Conservation (phyloP, 2,329 filamentous ascomycete genomes). For the Furcasterigmium sp. region DNA sequence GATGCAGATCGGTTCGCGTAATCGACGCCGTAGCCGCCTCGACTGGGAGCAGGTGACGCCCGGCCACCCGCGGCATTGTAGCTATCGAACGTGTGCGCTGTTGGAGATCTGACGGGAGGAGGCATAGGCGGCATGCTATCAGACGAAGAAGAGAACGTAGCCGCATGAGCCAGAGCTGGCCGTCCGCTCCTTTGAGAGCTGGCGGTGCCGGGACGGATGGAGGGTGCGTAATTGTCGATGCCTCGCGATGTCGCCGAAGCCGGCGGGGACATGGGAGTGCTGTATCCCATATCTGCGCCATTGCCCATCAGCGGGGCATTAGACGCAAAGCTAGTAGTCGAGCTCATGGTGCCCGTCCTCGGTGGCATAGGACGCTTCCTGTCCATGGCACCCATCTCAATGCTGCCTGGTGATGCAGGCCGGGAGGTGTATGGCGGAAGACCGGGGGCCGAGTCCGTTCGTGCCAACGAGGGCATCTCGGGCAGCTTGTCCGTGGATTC, state of each 20-base stretch:
- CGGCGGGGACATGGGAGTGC: slow-evolving; percentile 28
- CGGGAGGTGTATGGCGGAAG: slow-evolving; percentile 59
- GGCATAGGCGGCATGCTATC: slow-evolving; percentile 23
- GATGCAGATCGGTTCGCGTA: slow-evolving; percentile 4
- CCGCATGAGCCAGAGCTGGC: slow-evolving; percentile 16
- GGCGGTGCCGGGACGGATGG: slow-evolving; percentile 27
- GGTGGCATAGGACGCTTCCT: slow-evolving; percentile 43
- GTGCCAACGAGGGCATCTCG: slow-evolving; percentile 52
- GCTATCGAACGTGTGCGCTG: slow-evolving; percentile 22
- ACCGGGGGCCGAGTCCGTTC: slow-evolving; percentile 56
- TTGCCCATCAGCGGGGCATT: slow-evolving; percentile 57
- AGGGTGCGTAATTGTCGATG: slow-evolving; percentile 19
- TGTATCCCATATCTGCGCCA: slow-evolving; percentile 56
- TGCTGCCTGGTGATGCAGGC: slow-evolving; percentile 46
- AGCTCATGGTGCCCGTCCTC: slow-evolving; percentile 49
- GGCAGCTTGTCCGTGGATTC: slow-evolving; percentile 46
- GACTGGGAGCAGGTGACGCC: slow-evolving; percentile 5
- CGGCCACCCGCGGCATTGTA: slow-evolving; percentile 16
- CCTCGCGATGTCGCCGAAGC: slow-evolving; percentile 28
- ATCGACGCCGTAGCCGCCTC: slow-evolving; percentile 7
- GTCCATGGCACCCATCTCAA: slow-evolving; percentile 47
- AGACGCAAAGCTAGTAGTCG: slow-evolving; percentile 56
- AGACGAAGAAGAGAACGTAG: slow-evolving; percentile 12
- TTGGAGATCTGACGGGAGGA: slow-evolving; percentile 24
- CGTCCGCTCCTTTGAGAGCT: slow-evolving; percentile 28